These are phyloP conservation scores for Solanum lignicaule DNA, from an alignment of 257 asterid genomes.

Conservation along the genomic window DNA sequence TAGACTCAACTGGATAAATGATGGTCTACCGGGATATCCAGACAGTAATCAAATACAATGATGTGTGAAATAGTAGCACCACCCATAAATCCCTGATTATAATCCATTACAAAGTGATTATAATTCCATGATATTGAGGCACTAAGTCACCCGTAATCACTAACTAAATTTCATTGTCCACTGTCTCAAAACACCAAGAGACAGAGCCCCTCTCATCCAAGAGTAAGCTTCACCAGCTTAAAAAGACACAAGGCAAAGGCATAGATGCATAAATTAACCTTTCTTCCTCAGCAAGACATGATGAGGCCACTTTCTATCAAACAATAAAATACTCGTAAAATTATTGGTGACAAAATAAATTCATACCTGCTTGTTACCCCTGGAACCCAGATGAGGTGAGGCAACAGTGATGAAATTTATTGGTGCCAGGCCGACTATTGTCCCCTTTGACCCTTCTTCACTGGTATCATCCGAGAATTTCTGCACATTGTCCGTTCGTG, in stretches of 20 bases:
- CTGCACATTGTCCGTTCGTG: slow-evolving; percentile 28
- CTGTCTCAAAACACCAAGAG: not conserved
- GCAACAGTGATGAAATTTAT: slow-evolving; percentile 84
- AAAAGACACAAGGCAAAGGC: not conserved
- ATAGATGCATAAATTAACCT: not conserved
- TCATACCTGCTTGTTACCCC: slow-evolving; percentile 92
- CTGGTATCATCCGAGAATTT: slow-evolving; percentile 20
- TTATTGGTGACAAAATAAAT: not conserved
- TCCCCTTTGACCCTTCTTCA: slow-evolving; percentile 44
- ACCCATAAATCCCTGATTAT: not conserved
- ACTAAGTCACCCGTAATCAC: not conserved
- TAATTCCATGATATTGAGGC: not conserved
- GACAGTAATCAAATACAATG: not conserved
- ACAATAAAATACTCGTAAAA: not conserved
- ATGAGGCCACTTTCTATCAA: not conserved
- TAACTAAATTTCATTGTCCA: not conserved
- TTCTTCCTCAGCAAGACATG: not conserved
- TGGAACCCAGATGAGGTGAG: slow-evolving; percentile 98
- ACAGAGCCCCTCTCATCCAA: not conserved
- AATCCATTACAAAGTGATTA: not conserved
- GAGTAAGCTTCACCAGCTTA: not conserved
- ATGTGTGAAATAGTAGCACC: not conserved
- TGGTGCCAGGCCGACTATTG: slow-evolving; percentile 82
- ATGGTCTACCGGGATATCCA: not conserved
- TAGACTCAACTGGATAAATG: not conserved